A percentile compares a stretch with the other conserved stretches of the same genome.
Evolutionary conservation across 495 filamentous ascomycete species (phyloP).

Genomic region (Tuber umbilicatum): DNA sequence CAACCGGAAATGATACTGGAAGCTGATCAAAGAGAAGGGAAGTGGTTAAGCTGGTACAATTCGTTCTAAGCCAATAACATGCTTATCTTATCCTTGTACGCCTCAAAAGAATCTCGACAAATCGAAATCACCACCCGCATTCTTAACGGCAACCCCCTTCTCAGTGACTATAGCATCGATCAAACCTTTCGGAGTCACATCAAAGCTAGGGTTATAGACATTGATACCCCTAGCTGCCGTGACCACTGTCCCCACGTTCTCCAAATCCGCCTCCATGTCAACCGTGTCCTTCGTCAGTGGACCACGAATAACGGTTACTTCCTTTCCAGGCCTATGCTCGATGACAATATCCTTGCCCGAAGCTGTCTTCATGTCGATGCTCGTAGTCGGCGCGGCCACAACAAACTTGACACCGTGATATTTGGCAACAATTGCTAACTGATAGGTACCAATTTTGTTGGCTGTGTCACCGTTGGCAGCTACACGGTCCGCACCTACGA

Average conservation of each 20-base stretch:
- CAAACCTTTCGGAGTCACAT: constrained; percentile 76
- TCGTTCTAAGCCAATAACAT: not conserved
- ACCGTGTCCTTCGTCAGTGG: constrained; percentile 50
- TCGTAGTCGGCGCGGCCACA: constrained; percentile 89
- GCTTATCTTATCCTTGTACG: not conserved
- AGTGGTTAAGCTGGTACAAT: not conserved
- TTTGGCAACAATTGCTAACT: constrained; percentile 74
- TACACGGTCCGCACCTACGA: constrained; percentile 92
- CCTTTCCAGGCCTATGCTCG: constrained; percentile 70
- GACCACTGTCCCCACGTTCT: constrained; percentile 58
- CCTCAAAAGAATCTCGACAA: constrained; percentile 53
- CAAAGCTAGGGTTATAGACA: constrained; percentile 96
- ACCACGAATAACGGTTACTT: constrained; percentile 75
- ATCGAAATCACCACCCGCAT: constrained; percentile 64
- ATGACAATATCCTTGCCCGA: constrained; percentile 74
- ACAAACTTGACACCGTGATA: constrained; percentile 88
- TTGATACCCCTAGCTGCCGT: constrained; percentile 74
- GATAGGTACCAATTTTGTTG: constrained; percentile 98
- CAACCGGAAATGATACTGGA: not conserved
- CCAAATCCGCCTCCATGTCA: constrained; percentile 48
- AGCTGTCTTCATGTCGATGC: constrained; percentile 75
- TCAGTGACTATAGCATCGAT: constrained; percentile 96
- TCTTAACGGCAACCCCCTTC: constrained; percentile 76
- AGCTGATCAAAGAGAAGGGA: not conserved
- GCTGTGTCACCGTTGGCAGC: constrained; percentile 95